These are phyloP conservation scores for Pyropia yezoensis DNA, from an alignment of 23 red algal genomes.

Conservation along the genomic window DNA sequence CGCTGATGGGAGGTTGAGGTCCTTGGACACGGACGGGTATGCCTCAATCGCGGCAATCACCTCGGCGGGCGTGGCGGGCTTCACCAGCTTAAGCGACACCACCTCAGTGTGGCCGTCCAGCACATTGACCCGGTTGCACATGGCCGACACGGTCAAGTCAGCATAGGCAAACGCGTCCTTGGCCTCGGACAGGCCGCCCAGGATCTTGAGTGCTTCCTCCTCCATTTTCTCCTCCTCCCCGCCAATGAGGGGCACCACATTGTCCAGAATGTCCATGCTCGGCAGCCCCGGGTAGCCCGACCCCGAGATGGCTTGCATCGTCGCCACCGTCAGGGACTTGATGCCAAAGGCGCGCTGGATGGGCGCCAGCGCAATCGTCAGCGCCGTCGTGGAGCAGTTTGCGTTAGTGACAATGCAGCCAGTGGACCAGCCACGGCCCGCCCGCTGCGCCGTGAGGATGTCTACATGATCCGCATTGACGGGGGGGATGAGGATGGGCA, in stretches of 20 bases:
- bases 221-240: conserved; percentile 97
- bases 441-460: conserved; percentile 52
- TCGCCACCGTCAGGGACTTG: conserved; percentile 68
- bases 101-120: conserved; percentile 90
- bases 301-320: conserved; percentile 97
- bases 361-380: conserved; percentile 82
- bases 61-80: conserved; percentile 44
- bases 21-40: conserved; percentile 67
- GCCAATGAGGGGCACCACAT: conserved; percentile 93
- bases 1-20: conserved; percentile 71
- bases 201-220: conserved; percentile 77
- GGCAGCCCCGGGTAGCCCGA: conserved; percentile 91
- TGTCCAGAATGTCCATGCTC: conserved; percentile 94
- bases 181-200: conserved; percentile 10
- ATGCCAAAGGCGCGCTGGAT: conserved; percentile 80
- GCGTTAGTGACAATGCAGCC: conserved; percentile 94
- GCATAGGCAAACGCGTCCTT: conserved; percentile 54
- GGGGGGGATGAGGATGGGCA: conserved; percentile 93
- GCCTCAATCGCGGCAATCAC: conserved; percentile 72
- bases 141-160: conserved; percentile 75
- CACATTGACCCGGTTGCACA: conserved; percentile 99
- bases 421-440: conserved; percentile 16
- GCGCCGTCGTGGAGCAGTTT: conserved; percentile 91
- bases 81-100: conserved; percentile 70
- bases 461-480: conserved; percentile 82